Evolutionary conservation across 768 basidiomycete species (phyloP).

Genomic region (Phylloporus scabripes): DNA sequence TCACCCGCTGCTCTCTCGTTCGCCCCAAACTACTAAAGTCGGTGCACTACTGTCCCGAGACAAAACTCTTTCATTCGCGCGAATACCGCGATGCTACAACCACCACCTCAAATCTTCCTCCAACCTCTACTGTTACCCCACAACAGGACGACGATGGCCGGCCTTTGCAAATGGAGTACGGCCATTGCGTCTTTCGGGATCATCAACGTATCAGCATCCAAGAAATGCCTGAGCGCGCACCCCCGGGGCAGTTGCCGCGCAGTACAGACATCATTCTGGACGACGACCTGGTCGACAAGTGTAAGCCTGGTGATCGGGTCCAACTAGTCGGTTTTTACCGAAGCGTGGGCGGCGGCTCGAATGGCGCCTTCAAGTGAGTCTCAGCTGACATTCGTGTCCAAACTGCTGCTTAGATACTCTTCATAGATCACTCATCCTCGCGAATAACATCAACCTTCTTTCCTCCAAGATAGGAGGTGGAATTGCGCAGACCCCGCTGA

Average conservation of each 20-base stretch:
- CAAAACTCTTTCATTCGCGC: conserved; percentile 75
- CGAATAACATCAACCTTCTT: conserved; percentile 91
- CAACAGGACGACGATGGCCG: conserved; percentile 89
- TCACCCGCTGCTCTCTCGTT: conserved; percentile 95
- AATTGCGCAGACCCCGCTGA: conserved; percentile 87
- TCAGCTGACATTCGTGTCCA: conserved; percentile 8
- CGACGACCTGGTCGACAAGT: conserved; percentile 94
- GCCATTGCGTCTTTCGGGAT: conserved; percentile 86
- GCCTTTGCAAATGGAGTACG: conserved; percentile 86
- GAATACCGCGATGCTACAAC: conserved; percentile 92
- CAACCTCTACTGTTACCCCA: conserved; percentile 81
- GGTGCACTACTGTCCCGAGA: conserved; percentile 91
- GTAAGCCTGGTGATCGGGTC: conserved; percentile 96
- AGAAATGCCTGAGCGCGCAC: conserved; percentile 99
- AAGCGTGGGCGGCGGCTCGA: conserved; percentile 86
- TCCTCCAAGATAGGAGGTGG: conserved; percentile 94
- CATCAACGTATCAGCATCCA: conserved; percentile 98
- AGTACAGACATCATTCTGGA: conserved; percentile 95
- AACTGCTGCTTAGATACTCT: conserved; percentile 11
- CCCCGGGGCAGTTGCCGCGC: conserved; percentile 92
- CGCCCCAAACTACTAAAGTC: conserved; percentile 98
- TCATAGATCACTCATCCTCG: conserved; percentile 80
- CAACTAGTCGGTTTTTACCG: conserved; percentile 95
- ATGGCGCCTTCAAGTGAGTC: conserved; percentile 88
- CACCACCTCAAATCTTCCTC: conserved; percentile 78